Evolutionary conservation across 805 yeast genomes (phyloP).

Genomic region (Myxozyma udenii): DNA sequence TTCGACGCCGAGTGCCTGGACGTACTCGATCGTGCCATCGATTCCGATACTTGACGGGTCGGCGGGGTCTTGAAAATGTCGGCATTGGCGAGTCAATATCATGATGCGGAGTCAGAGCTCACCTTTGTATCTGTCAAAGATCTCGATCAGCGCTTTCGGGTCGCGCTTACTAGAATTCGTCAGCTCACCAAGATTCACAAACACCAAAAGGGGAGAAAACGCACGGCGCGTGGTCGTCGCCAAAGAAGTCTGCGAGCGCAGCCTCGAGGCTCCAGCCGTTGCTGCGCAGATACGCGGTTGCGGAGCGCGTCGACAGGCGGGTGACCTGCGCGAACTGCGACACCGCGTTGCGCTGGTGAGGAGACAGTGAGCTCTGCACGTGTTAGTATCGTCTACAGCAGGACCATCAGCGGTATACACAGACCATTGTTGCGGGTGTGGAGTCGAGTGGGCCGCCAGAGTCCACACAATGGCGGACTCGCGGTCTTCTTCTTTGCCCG

Average conservation of each 20-base stretch:
- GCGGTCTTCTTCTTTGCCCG: no score
- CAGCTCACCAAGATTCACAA: background rate
- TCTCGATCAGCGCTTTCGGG: conserved; percentile 15
- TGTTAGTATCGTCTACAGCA: background rate
- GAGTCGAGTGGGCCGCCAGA: background rate
- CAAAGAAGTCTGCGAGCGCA: conserved; percentile 40
- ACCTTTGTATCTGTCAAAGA: conserved; percentile 35
- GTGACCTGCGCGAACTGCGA: conserved; percentile 21
- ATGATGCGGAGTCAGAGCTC: background rate
- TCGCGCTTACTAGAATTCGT: conserved; percentile 3
- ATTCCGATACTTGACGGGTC: conserved; percentile 52
- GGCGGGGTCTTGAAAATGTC: conserved; percentile 26
- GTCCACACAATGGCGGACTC: no score
- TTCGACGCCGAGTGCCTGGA: conserved; percentile 55
- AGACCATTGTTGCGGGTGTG: background rate
- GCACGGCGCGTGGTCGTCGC: background rate
- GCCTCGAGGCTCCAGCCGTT: conserved; percentile 35
- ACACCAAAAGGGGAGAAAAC: no score
- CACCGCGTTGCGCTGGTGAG: conserved; percentile 18
- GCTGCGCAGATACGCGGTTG: conserved; percentile 13
- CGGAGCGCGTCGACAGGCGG: conserved; percentile 17
- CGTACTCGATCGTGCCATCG: conserved; percentile 71
- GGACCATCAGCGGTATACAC: background rate
- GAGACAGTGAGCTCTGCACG: conserved; percentile 11
- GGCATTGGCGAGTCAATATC: background rate